Base-by-base conservation (phyloP, 2,329 filamentous ascomycete species). In the Fusarium sp. region DNA sequence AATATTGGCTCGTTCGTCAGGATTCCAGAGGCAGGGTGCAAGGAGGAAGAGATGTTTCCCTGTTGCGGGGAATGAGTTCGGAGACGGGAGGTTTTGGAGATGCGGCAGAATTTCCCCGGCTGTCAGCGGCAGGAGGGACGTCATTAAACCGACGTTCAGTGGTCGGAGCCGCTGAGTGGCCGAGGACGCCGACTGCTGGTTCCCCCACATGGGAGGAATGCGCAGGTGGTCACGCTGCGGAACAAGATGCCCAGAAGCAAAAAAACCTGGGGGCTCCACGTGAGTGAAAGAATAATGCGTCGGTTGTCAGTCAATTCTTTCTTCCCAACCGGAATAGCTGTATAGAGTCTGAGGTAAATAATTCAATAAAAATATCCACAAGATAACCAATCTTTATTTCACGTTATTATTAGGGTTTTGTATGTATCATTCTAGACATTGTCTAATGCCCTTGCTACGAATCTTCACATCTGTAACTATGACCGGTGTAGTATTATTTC, bases 41-140 rank as follows among this genome's bases (percentile, higher is more conserved):
- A 50, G 47, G 37, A 53, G 27, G 40, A 43, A 60, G 47, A 41
- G 53, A 57, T 60, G 57, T 68, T 58, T 41, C 27, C 27, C 48
- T 30, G 57, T 62, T 52, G 43, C 47, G 55, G 51, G 51, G 40
- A 47, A 60, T 15, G 40, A 46, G 59, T 59, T 72, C 61, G 64
- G 66, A 60, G 60, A 72, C 50, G 55, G 47, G 47, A 55, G 57
- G 60, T 52, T 69, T 75, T 75, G 65, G 74, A 72, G 66, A 65
- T 67, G 71, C 71, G 71, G 72, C 65, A 76, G 73, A 75, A 69
- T 74, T 75, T 66, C 70, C 73, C 71, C 71, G 74, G 73, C 66
- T 70, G 66, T 69, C 65, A 71, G 65, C 63, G 65, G 71, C 74
- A 64, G 64, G 57, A 66, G 66, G 67, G 55, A 76, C 74, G 75